phyloP scores from a whole-genome alignment of 164 flowering plant species.

The Vitis rupestris region DNA sequence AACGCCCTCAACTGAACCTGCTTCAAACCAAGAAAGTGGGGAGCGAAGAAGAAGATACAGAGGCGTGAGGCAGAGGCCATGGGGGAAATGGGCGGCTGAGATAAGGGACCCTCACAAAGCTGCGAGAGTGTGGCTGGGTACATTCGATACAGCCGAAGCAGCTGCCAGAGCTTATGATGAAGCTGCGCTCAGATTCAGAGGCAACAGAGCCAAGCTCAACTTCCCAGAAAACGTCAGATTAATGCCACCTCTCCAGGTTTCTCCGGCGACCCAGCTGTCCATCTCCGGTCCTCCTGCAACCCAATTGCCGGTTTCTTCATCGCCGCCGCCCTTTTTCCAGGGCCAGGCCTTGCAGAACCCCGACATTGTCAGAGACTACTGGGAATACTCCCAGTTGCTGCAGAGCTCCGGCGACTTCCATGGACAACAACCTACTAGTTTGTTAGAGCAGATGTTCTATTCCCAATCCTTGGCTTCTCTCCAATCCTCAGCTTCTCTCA shows the following conservation, averaged over 20 bases:
- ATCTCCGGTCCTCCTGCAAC: slow-evolving; percentile 24
- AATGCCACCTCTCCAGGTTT: slow-evolving; percentile 22
- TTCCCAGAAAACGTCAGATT: slow-evolving; percentile 63
- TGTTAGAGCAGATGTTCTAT: slow-evolving; percentile 37
- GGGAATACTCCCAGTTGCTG: slow-evolving; percentile 52
- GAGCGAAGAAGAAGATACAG: slow-evolving; percentile 63
- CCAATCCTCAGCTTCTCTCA: neutral
- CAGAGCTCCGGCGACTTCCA: slow-evolving; percentile 40
- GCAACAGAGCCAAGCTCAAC: slow-evolving; percentile 74
- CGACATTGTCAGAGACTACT: slow-evolving; percentile 39
- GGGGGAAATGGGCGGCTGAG: slow-evolving; percentile 90
- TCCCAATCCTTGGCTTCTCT: slow-evolving; percentile 21
- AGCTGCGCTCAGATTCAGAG: slow-evolving; percentile 76
- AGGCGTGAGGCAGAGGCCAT: slow-evolving; percentile 78
- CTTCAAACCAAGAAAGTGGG: slow-evolving; percentile 29
- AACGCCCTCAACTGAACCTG: slow-evolving; percentile 13
- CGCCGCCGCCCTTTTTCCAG: slow-evolving; percentile 5
- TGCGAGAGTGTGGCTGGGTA: slow-evolving; percentile 79
- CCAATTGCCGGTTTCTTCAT: slow-evolving; percentile 15
- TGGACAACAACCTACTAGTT: slow-evolving; percentile 21
- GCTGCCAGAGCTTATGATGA: slow-evolving; percentile 83
- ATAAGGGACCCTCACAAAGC: slow-evolving; percentile 86
- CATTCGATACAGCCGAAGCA: slow-evolving; percentile 79
- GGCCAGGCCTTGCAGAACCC: slow-evolving; percentile 15
- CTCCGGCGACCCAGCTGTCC: slow-evolving; percentile 22